phyloP scores from a whole-genome alignment of 208 protist genomes.

The Spongospora subterranea region DNA sequence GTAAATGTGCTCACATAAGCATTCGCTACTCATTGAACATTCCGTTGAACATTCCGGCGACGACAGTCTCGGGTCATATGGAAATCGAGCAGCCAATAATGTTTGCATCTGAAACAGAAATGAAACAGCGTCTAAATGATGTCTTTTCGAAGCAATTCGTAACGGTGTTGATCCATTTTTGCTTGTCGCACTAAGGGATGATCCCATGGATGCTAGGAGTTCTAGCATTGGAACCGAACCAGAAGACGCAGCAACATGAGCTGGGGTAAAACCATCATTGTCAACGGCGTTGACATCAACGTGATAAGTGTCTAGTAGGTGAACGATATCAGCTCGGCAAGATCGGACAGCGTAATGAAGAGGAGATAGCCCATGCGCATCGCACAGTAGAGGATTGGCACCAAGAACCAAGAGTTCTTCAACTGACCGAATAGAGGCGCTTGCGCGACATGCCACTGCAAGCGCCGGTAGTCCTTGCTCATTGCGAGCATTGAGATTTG shows the following conservation, averaged over 20 bases:
- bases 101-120: slow-evolving; percentile 32
- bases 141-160: not conserved
- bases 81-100: not conserved
- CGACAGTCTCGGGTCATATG: not conserved
- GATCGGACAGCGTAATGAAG: slow-evolving; percentile 21
- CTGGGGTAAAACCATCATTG: slow-evolving; percentile 27
- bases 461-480: not conserved
- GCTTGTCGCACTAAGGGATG: not conserved
- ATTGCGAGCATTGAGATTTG: slow-evolving; percentile 16
- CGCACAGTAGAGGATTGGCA: not conserved
- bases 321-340: not conserved
- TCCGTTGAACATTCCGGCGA: no score
- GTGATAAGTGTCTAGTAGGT: not conserved
- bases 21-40: no score
- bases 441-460: not conserved
- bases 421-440: not conserved
- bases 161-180: slow-evolving; percentile 24
- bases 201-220: not conserved
- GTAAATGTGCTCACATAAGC: no score
- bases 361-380: not conserved
- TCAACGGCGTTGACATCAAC: not conserved
- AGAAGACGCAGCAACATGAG: not conserved
- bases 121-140: not conserved
- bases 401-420: not conserved
- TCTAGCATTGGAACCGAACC: slow-evolving; percentile 22